Percentiles rank a stretch among this genome's conserved stretches.
These are phyloP conservation scores for Metschnikowia hibisci DNA, from an alignment of 805 yeast species.

Conservation along the genomic window DNA sequence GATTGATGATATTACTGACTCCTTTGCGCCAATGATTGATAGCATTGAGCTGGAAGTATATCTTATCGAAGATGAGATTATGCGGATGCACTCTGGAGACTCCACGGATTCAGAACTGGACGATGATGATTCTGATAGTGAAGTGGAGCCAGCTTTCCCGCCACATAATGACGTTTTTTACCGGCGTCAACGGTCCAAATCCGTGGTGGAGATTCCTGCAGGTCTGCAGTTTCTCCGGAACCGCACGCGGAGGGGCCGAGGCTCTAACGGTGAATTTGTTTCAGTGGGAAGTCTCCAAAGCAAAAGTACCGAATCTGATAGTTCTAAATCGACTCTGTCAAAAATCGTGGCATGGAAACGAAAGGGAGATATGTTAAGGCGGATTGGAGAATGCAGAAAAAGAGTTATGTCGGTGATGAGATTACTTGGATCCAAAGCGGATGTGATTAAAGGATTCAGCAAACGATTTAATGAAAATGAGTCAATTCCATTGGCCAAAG, in stretches of 20 bases:
- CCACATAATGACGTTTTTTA: conserved; percentile 26
- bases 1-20: conserved; percentile 95
- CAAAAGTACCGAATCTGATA: conserved; percentile 5
- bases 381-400: conserved; percentile 94
- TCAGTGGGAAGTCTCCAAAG: conserved; percentile 11
- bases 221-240: conserved; percentile 8
- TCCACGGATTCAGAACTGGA: conserved; percentile 42
- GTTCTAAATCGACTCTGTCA: conserved; percentile 47
- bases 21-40: conserved; percentile 94
- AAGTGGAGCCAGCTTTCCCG: conserved; percentile 19
- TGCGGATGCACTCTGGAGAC: conserved; percentile 76
- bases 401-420: conserved; percentile 88
- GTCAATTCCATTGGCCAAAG: conserved; percentile 4
- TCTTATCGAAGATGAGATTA: conserved; percentile 87
- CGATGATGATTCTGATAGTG: conserved; percentile 31
- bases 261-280: conserved; percentile 13
- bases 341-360: conserved; percentile 64
- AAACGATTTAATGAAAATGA: conserved; percentile 76
- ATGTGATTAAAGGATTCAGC: conserved; percentile 93
- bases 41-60: conserved; percentile 93
- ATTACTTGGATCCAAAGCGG: conserved; percentile 87
- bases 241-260: conserved; percentile 13
- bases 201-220: conserved; percentile 30
- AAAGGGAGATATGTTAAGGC: conserved; percentile 90
- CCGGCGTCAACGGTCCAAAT: conserved; percentile 34